Percentiles rank a stretch among this genome's conserved stretches.
Evolutionary conservation across 306 rosid species (phyloP).

Genomic region (Dryas drummondii): DNA sequence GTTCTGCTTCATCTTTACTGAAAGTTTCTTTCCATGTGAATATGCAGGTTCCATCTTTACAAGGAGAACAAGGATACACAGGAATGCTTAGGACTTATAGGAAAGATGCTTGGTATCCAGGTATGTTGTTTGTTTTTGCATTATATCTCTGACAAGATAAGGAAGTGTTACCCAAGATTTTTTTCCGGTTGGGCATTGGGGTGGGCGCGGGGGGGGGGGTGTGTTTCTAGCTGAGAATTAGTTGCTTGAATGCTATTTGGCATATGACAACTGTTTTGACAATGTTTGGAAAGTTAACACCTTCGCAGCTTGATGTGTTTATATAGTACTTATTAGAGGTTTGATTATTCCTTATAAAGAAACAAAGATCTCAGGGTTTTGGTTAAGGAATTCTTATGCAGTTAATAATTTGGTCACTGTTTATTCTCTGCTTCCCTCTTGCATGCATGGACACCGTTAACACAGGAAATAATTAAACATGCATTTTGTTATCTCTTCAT

Average conservation of each 20-base stretch:
- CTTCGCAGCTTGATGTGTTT: background rate
- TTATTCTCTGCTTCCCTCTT: background rate
- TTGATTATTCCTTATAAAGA: background rate
- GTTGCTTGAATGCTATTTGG: background rate
- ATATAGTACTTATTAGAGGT: background rate
- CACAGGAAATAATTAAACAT: background rate
- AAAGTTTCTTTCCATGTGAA: slow-evolving; percentile 8
- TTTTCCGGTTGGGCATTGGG: no score
- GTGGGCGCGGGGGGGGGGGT: no score
- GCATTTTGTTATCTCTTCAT: background rate
- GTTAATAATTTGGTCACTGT: background rate
- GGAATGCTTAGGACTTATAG: slow-evolving; percentile 83
- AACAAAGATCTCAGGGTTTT: background rate
- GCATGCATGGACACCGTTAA: background rate
- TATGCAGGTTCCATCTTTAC: slow-evolving; percentile 78
- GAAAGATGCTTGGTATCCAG: slow-evolving; percentile 90
- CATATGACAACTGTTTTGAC: background rate
- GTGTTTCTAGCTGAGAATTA: background rate
- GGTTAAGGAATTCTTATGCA: background rate
- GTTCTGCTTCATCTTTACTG: slow-evolving; percentile 1
- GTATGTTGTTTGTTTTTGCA: slow-evolving; percentile 27
- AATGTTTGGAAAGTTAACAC: background rate
- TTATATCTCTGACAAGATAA: no score
- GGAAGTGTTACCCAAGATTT: no score
- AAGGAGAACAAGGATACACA: slow-evolving; percentile 98